phyloP scores from a whole-genome alignment of 73 alveolate species.

The Symbiodinium pilosum region DNA sequence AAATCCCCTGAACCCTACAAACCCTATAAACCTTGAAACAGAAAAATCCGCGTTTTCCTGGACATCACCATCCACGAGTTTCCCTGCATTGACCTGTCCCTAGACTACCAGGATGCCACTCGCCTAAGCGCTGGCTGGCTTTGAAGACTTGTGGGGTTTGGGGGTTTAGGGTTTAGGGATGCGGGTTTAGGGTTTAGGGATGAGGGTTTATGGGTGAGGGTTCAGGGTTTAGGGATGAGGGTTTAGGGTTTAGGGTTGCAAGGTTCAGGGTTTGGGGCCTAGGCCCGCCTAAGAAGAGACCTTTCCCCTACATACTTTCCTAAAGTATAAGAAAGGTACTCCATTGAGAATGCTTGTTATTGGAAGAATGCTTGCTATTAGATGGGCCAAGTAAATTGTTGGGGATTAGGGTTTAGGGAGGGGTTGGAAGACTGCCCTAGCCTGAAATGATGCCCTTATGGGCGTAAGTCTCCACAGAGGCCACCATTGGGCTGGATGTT shows the following conservation, averaged over 20 bases:
- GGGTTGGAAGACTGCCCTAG: too few relatives aligned
- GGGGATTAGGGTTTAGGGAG: not conserved
- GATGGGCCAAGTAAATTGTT: too few relatives aligned
- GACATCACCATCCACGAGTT: conserved; percentile 97
- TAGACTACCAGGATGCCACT: conserved; percentile 97
- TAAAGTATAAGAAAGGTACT: too few relatives aligned
- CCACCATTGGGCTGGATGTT: too few relatives aligned
- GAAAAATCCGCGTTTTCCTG: conserved; percentile 96
- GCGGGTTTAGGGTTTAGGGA: not conserved
- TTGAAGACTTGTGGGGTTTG: not conserved
- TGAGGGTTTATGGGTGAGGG: not conserved
- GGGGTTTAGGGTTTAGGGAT: too few relatives aligned
- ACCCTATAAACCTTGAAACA: conserved; percentile 16
- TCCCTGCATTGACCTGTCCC: conserved; percentile 97
- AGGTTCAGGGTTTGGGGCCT: not conserved
- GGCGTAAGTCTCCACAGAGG: too few relatives aligned
- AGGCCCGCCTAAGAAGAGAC: not conserved
- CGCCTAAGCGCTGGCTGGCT: conserved; percentile 95
- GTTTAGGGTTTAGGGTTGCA: not conserved
- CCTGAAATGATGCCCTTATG: too few relatives aligned
- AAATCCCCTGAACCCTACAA: not conserved
- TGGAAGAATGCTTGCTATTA: too few relatives aligned
- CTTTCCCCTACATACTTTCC: too few relatives aligned
- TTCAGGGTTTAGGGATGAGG: not conserved
- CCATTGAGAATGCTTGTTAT: too few relatives aligned